Evolutionary conservation across 352 stramenopile species (phyloP).

Genomic region (Phytophthora vignae): DNA sequence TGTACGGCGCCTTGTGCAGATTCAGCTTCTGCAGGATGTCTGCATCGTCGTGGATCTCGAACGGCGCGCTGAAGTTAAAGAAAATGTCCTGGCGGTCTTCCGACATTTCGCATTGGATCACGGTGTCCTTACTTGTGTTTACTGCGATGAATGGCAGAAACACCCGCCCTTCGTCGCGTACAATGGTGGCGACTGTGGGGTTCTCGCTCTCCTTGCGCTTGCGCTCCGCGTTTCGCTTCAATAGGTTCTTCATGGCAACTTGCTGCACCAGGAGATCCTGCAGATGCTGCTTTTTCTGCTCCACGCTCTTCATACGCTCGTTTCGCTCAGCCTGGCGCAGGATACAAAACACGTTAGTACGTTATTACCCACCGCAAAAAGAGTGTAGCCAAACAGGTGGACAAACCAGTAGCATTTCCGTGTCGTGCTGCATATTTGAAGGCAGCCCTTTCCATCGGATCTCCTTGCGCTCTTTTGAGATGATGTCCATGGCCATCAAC

Average conservation of each 20-base stretch:
- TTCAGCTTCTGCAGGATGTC: constrained; percentile 96
- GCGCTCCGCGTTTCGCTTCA: constrained; percentile 87
- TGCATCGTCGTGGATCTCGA: constrained; percentile 98
- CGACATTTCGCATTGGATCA: constrained; percentile 98
- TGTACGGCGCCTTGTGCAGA: constrained; percentile 81
- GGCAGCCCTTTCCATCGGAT: constrained; percentile 89
- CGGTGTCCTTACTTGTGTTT: constrained; percentile 94
- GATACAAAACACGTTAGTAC: constrained; percentile 10
- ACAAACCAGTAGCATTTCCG: constrained; percentile 85
- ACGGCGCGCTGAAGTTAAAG: constrained; percentile 97
- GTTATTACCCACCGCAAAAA: not conserved
- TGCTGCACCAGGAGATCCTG: constrained; percentile 94
- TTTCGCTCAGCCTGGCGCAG: constrained; percentile 67
- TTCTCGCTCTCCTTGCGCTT: constrained; percentile 57
- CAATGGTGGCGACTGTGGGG: constrained; percentile 29
- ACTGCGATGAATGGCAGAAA: constrained; percentile 98
- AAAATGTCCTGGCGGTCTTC: constrained; percentile 95
- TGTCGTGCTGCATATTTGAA: constrained; percentile 86
- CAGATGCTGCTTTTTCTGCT: constrained; percentile 92
- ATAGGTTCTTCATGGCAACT: constrained; percentile 95
- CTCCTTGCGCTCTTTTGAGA: constrained; percentile 96
- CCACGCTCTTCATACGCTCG: constrained; percentile 80
- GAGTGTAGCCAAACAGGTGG: not conserved
- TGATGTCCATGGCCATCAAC: constrained; percentile 98
- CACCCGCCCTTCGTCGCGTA: constrained; percentile 85